These are phyloP conservation scores for Babesia ovis DNA, from an alignment of 169 alveolate genomes.

Conservation along the genomic window DNA sequence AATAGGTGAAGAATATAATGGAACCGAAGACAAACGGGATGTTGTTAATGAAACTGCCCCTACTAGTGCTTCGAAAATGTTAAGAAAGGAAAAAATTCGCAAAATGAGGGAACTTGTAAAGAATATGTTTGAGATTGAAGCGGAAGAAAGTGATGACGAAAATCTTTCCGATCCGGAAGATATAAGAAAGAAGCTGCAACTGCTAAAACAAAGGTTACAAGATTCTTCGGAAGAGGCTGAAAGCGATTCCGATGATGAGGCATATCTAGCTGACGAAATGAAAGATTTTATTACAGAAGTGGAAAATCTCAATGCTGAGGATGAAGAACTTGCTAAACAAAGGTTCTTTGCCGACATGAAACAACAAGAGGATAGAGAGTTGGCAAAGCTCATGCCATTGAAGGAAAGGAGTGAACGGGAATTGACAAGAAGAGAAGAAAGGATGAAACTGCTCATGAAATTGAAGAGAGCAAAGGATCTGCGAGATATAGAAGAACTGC, in stretches of 20 bases:
- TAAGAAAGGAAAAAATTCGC: constrained; percentile 15
- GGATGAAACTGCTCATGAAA: constrained; percentile 51
- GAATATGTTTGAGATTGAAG: constrained; percentile 58
- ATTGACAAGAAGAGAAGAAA: constrained; percentile 57
- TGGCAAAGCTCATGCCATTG: constrained; percentile 58
- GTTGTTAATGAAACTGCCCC: not conserved
- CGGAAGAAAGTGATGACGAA: constrained; percentile 69
- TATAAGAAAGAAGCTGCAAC: constrained; percentile 24
- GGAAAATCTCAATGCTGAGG: constrained; percentile 61
- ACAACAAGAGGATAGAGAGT: constrained; percentile 47
- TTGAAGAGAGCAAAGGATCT: constrained; percentile 39
- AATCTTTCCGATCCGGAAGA: constrained; percentile 71
- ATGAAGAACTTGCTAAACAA: constrained; percentile 65
- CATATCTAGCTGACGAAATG: constrained; percentile 54
- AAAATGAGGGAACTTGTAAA: constrained; percentile 55
- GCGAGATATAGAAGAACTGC: constrained; percentile 34
- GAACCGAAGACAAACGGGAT: not conserved
- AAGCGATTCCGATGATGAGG: constrained; percentile 41
- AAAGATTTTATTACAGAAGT: constrained; percentile 55
- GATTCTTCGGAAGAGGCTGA: constrained; percentile 48
- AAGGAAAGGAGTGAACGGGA: constrained; percentile 62
- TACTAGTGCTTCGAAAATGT: not conserved
- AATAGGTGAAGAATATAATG: not conserved
- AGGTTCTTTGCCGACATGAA: constrained; percentile 59
- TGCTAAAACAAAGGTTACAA: constrained; percentile 45